Percentiles rank a stretch among this genome's conserved stretches.
phyloP scores from a whole-genome alignment of 345 rosid species.

The Rhodomyrtus tomentosa region DNA sequence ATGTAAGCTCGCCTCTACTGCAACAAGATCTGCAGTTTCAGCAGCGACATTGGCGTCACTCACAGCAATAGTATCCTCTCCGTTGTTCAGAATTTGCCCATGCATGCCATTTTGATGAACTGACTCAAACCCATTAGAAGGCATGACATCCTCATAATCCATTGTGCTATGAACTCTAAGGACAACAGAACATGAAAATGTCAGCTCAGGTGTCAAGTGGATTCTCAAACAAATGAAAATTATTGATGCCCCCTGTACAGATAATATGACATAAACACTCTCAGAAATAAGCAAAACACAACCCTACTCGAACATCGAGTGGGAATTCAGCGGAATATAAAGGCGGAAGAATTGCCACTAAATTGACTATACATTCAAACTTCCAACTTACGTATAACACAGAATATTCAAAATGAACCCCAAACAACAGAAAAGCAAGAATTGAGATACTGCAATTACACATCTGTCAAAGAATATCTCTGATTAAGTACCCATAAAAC shows the following conservation, averaged over 20 bases:
- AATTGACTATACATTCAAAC: neutral
- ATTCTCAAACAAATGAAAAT: neutral
- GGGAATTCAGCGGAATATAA: neutral
- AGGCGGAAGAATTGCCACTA: neutral
- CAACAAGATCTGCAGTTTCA: conserved; percentile 6
- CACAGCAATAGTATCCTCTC: conserved; percentile 21
- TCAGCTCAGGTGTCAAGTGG: neutral
- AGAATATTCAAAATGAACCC: neutral
- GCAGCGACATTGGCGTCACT: conserved; percentile 10
- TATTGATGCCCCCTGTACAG: neutral
- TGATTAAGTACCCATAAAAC: neutral
- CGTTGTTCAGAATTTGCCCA: conserved; percentile 13
- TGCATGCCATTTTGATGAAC: conserved; percentile 47
- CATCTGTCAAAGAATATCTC: neutral
- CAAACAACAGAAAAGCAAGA: neutral
- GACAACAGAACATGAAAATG: neutral
- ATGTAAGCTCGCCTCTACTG: conserved; percentile 18
- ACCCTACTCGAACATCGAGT: neutral
- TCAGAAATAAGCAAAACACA: neutral
- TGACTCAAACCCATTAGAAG: conserved; percentile 30
- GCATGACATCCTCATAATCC: conserved; percentile 34
- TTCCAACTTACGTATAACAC: neutral
- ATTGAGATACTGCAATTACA: neutral
- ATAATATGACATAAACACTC: neutral
- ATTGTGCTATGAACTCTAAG: conserved; percentile 11